phyloP scores from a whole-genome alignment of 2,329 filamentous ascomycete genomes.

The Arthroderma uncinatum region DNA sequence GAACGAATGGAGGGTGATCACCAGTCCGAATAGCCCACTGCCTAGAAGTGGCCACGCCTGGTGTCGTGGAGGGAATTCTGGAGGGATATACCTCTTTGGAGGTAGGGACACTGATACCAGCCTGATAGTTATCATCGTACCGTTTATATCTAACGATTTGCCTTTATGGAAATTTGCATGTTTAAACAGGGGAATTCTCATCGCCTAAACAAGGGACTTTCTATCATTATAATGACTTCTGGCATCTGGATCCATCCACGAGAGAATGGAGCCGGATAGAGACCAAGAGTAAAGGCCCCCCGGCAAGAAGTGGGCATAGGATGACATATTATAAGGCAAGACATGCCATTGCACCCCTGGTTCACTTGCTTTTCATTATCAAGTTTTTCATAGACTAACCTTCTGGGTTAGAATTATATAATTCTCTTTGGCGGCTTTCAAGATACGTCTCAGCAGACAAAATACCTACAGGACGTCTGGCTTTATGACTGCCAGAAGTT shows the following conservation, averaged over 20 bases:
- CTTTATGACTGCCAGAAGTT: constrained; percentile 85
- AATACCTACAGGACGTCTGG: constrained; percentile 89
- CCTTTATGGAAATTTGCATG: background rate
- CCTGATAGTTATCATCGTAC: background rate
- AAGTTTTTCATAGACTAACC: constrained; percentile 1
- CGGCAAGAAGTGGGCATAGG: constrained; percentile 78
- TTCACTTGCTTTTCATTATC: background rate
- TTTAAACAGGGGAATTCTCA: constrained; percentile 62
- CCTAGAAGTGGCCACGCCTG: constrained; percentile 89
- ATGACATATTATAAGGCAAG: constrained; percentile 82
- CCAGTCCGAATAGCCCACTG: constrained; percentile 79
- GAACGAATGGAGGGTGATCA: constrained; percentile 84
- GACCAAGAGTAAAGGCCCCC: constrained; percentile 58
- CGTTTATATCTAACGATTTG: background rate
- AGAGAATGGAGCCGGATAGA: constrained; percentile 91
- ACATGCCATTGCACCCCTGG: background rate
- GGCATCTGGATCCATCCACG: constrained; percentile 71
- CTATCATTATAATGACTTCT: constrained; percentile 99
- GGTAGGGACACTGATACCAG: constrained; percentile 31
- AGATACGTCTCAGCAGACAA: constrained; percentile 88
- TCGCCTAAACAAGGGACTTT: constrained; percentile 96
- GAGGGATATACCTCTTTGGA: constrained; percentile 82
- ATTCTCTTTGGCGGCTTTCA: constrained; percentile 94
- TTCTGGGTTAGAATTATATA: constrained; percentile 59
- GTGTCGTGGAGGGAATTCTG: constrained; percentile 77